phyloP scores from a whole-genome alignment of 1,284 basidiomycete species.

The Malassezia sympodialis region DNA sequence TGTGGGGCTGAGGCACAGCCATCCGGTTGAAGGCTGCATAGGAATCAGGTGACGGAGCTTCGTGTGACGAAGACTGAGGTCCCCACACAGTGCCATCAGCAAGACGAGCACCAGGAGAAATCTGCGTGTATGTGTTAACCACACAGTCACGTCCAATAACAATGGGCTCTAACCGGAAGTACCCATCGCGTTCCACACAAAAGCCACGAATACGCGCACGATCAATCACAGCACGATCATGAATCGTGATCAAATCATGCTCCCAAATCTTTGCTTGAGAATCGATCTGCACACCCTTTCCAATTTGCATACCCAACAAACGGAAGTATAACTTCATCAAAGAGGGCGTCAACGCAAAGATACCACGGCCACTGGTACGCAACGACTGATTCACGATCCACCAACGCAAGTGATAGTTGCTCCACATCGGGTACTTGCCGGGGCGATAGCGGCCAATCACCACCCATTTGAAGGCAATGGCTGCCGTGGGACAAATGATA shows the following conservation, averaged over 20 bases:
- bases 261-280: conserved; percentile 40
- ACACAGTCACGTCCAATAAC: conserved; percentile 48
- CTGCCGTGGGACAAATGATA: conserved; percentile 46
- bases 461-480: conserved; percentile 48
- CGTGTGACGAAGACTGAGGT: conserved; percentile 45
- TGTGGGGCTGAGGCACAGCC: conserved; percentile 35
- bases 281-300: conserved; percentile 42
- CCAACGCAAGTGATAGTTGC: conserved; percentile 48
- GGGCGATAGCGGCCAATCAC: conserved; percentile 46
- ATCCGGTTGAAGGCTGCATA: conserved; percentile 46
- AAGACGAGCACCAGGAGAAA: conserved; percentile 45
- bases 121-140: conserved; percentile 47
- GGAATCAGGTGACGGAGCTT: conserved; percentile 43
- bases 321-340: conserved; percentile 44
- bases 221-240: conserved; percentile 46
- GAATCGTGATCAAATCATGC: conserved; percentile 46
- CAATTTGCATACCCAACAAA: conserved; percentile 45
- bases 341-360: conserved; percentile 40
- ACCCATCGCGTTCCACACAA: conserved; percentile 47
- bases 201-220: conserved; percentile 46
- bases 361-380: conserved; percentile 43
- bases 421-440: conserved; percentile 48
- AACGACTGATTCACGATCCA: conserved; percentile 49
- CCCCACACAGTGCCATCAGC: conserved; percentile 48
- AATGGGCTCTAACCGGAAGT: conserved; percentile 47